phyloP scores from a whole-genome alignment of 2,329 filamentous ascomycete genomes.

The Epichloe baconii region DNA sequence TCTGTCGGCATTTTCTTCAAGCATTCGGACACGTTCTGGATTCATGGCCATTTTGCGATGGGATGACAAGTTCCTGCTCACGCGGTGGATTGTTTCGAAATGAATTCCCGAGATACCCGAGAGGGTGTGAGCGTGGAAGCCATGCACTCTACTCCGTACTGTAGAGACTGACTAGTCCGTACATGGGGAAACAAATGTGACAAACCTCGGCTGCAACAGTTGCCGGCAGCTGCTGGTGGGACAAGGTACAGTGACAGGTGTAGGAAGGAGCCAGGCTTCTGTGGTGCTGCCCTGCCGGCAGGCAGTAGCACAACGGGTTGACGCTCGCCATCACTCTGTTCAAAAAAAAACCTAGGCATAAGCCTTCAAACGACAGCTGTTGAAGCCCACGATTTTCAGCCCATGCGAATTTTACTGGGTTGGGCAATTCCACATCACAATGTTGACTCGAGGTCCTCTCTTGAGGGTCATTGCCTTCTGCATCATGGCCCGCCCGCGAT shows the following conservation, averaged over 20 bases:
- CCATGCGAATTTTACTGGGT: background rate
- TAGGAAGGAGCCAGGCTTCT: background rate
- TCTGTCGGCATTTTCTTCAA: slow-evolving; percentile 7
- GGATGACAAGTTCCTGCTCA: background rate
- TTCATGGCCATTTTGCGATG: slow-evolving; percentile 10
- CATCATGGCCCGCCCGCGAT: background rate
- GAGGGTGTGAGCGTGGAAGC: background rate
- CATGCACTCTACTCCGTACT: too few species aligned
- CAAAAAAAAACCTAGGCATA: too few species aligned
- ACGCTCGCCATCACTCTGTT: too few species aligned
- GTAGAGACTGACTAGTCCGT: too few species aligned
- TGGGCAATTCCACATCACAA: background rate
- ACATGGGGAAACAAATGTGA: too few species aligned
- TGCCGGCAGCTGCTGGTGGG: background rate
- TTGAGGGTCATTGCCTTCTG: background rate
- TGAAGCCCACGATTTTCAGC: too few species aligned
- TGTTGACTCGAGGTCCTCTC: background rate
- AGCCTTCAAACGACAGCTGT: too few species aligned
- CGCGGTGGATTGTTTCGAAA: background rate
- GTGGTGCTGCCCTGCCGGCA: too few species aligned
- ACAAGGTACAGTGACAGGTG: background rate
- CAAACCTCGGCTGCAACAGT: background rate
- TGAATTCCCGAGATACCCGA: background rate
- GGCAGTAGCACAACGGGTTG: too few species aligned
- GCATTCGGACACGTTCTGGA: slow-evolving; percentile 15